phyloP scores from a whole-genome alignment of 1,284 basidiomycete species.

The Ceratobasidium sp. region DNA sequence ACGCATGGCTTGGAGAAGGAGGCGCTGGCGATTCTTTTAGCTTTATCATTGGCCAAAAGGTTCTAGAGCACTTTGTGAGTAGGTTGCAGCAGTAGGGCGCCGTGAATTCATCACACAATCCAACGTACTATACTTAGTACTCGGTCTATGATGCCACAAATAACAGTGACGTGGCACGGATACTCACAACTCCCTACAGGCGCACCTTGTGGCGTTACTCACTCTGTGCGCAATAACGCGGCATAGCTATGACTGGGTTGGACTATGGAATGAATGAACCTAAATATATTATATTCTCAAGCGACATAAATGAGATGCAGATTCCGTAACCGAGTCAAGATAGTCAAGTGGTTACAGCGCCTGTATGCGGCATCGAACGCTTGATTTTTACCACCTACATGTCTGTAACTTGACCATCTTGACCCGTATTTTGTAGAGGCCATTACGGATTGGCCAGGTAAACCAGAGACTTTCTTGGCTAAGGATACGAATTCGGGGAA shows the following conservation, averaged over 20 bases:
- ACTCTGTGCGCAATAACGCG: no score
- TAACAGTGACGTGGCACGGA: no score
- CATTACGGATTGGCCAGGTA: background rate
- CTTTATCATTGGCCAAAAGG: slow-evolving; percentile 38
- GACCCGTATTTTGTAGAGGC: slow-evolving; percentile 12
- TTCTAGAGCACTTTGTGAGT: slow-evolving; percentile 35
- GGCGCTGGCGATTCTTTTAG: slow-evolving; percentile 4
- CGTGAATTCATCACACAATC: background rate
- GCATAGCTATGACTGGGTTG: no score
- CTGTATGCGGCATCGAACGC: background rate
- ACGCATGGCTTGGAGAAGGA: slow-evolving; percentile 26
- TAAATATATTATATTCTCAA: no score
- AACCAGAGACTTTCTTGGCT: background rate
- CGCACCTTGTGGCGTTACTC: no score
- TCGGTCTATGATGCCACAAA: slow-evolving; percentile 29
- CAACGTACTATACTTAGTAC: slow-evolving; percentile 1
- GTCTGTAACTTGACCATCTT: slow-evolving; percentile 33
- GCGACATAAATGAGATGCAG: no score
- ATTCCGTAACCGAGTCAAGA: slow-evolving; percentile 17
- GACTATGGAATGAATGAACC: no score
- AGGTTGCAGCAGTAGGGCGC: background rate
- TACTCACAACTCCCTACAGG: no score
- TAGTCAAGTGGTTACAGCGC: slow-evolving; percentile 34
- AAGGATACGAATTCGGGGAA: background rate
- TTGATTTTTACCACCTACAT: background rate